Evolutionary conservation across 2,329 filamentous ascomycete genomes (phyloP).

Genomic region (Neonectria faginata): DNA sequence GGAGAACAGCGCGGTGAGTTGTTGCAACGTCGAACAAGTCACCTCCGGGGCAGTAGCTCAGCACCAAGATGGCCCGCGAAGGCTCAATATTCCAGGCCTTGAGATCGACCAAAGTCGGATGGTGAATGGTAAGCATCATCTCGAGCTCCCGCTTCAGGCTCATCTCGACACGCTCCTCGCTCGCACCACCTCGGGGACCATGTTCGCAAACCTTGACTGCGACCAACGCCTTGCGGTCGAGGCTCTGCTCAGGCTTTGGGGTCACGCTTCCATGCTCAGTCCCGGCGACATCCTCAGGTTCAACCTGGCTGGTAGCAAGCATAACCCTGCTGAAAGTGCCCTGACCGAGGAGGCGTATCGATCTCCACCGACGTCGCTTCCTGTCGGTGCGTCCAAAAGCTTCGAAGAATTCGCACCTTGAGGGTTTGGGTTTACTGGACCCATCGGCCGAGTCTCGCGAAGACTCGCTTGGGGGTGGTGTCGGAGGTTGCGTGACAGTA

Average conservation of each 20-base stretch:
- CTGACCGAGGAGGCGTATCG: slow-evolving; percentile 84
- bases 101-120: slow-evolving; percentile 90
- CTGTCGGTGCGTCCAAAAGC: slow-evolving; percentile 74
- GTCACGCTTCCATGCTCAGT: slow-evolving; percentile 49
- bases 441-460: slow-evolving; percentile 59
- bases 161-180: slow-evolving; percentile 92
- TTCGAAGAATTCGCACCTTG: slow-evolving; percentile 73
- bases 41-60: slow-evolving; percentile 93
- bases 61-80: slow-evolving; percentile 82
- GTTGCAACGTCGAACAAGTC: slow-evolving; percentile 95
- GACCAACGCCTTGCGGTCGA: slow-evolving; percentile 83
- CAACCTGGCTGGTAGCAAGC: slow-evolving; percentile 83
- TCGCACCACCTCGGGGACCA: slow-evolving; percentile 91
- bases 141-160: slow-evolving; percentile 95
- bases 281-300: slow-evolving; percentile 58
- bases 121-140: slow-evolving; percentile 87
- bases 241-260: slow-evolving; percentile 47
- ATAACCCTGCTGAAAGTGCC: slow-evolving; percentile 97
- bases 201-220: slow-evolving; percentile 97
- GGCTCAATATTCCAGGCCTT: slow-evolving; percentile 92
- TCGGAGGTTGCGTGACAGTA: slow-evolving; percentile 73
- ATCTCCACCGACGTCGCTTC: slow-evolving; percentile 82
- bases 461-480: slow-evolving; percentile 84
- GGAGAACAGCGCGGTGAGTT: slow-evolving; percentile 74
- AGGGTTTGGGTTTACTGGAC: slow-evolving; percentile 56